A percentile compares a stretch with the other conserved stretches of the same genome.
Conservation (phyloP, 164 flowering plant species). For the Magnolia officinalis region DNA sequence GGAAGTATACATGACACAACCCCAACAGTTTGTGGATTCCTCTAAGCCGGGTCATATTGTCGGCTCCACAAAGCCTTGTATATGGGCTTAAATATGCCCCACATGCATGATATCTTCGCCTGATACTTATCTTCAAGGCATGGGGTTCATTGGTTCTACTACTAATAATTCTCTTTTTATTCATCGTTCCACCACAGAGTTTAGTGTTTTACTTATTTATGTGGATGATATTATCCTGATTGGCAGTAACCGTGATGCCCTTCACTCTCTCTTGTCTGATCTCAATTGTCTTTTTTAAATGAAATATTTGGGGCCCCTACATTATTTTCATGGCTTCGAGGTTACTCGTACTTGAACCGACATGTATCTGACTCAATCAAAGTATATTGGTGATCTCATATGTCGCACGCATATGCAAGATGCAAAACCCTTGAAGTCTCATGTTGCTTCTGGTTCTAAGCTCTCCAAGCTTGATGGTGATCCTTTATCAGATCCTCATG, state of each 20-base stretch:
- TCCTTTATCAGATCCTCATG: not conserved
- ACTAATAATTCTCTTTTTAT: not conserved
- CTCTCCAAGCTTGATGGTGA: not conserved
- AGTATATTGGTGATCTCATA: not conserved
- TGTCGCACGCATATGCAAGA: not conserved
- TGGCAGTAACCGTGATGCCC: not conserved
- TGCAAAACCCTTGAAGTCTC: not conserved
- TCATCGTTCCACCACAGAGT: not conserved
- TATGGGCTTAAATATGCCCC: not conserved
- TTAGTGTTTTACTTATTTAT: not conserved
- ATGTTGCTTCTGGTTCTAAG: not conserved
- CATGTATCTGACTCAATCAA: not conserved
- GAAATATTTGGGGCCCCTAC: not conserved
- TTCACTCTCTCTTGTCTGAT: not conserved
- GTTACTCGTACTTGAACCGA: not conserved
- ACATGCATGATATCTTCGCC: not conserved
- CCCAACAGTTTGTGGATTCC: too few species aligned
- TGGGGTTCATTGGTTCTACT: not conserved
- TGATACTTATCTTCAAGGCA: not conserved
- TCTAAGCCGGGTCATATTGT: not conserved
- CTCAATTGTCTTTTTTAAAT: not conserved
- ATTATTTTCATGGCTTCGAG: slow-evolving; percentile 1
- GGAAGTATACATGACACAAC: too few species aligned
- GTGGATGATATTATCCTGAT: not conserved
- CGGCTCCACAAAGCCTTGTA: not conserved